A percentile compares a stretch with the other conserved stretches of the same genome.
Conservation (phyloP, 768 basidiomycete genomes). For the Gyrodon lividus region DNA sequence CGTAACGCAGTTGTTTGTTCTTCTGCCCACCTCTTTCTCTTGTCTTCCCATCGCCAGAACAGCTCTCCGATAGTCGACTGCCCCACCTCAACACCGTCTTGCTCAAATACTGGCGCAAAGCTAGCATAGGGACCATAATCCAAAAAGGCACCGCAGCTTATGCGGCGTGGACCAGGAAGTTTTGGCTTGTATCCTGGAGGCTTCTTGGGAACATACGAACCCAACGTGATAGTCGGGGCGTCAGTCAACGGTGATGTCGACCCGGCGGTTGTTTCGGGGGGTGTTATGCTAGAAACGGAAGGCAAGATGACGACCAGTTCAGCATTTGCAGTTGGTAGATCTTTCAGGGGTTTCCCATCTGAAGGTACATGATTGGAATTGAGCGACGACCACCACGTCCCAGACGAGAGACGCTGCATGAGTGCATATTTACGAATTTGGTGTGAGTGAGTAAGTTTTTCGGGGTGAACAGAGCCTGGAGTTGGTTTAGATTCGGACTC, state of each 20-base stretch:
- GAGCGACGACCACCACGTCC: slow-evolving; percentile 78
- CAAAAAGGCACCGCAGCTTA: slow-evolving; percentile 67
- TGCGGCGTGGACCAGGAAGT: slow-evolving; percentile 48
- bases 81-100: slow-evolving; percentile 73
- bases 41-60: slow-evolving; percentile 50
- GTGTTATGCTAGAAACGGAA: slow-evolving; percentile 41
- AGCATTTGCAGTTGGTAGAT: slow-evolving; percentile 62
- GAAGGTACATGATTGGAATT: slow-evolving; percentile 42
- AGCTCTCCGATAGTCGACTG: slow-evolving; percentile 58
- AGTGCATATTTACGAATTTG: slow-evolving; percentile 66
- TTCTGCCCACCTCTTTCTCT: slow-evolving; percentile 32
- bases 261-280: slow-evolving; percentile 31
- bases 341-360: slow-evolving; percentile 43
- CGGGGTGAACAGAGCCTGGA: slow-evolving; percentile 15
- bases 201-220: slow-evolving; percentile 51
- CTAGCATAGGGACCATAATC: slow-evolving; percentile 76
- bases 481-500: slow-evolving; percentile 26
- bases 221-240: slow-evolving; percentile 45
- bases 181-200: slow-evolving; percentile 41
- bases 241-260: slow-evolving; percentile 7
- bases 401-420: slow-evolving; percentile 73
- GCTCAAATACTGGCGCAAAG: slow-evolving; percentile 79
- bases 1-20: slow-evolving; percentile 13
- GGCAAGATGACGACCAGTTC: slow-evolving; percentile 77
- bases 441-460: slow-evolving; percentile 28